Conservation (phyloP, 208 protist genomes). For the Trichomonas gallinae region DNA sequence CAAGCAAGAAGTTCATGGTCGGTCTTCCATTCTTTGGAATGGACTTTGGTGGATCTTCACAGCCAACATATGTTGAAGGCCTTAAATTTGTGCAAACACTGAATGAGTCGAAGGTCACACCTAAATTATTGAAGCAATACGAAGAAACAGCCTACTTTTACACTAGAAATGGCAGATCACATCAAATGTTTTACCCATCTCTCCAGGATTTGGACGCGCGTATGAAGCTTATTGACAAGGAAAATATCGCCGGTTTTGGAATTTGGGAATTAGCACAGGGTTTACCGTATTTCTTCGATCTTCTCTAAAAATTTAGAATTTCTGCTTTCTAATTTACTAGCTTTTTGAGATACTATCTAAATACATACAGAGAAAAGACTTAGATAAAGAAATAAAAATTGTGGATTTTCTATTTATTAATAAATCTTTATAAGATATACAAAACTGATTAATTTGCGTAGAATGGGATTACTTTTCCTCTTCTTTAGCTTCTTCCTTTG, state of each 20-base stretch:
- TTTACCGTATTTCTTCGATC: constrained; percentile 12
- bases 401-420: not conserved
- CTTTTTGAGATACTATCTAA: not conserved
- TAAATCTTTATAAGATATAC: not conserved
- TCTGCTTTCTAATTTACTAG: not conserved
- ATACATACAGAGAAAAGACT: not conserved
- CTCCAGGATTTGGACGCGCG: not conserved
- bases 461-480: not conserved
- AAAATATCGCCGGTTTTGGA: not conserved
- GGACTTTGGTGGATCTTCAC: not conserved
- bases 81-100: not conserved
- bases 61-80: not conserved
- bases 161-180: not conserved
- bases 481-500: not conserved
- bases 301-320: not conserved
- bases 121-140: not conserved
- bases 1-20: not conserved
- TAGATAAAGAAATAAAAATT: not conserved
- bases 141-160: not conserved
- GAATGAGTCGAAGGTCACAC: not conserved
- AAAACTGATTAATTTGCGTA: not conserved
- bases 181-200: not conserved
- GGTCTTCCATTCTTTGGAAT: not conserved
- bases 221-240: not conserved
- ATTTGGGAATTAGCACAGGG: constrained; percentile 2